Base-by-base conservation (phyloP, 192 early-diverging fungal species). In the Podochytrium sp. region DNA sequence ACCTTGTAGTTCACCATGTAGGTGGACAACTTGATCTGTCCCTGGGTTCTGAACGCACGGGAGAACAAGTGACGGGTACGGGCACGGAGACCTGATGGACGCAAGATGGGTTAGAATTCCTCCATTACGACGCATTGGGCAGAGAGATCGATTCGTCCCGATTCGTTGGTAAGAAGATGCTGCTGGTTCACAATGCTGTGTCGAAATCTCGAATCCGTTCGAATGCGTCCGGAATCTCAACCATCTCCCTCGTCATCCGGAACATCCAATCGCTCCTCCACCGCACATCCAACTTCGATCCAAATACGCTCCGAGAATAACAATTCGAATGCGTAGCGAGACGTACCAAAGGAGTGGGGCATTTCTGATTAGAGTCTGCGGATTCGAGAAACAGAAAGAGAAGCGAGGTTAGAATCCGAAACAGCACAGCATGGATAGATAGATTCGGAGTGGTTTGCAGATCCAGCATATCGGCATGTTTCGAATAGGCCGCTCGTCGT, bases 1-100 rank as follows among this genome's bases (percentile, higher is more conserved):
- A 97, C 93, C 90, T 96, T 96, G 94, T 96, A 99, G 83, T 84
- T 93, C 89, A 94, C 95, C 79, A 99, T 82, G 91, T 98, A 99
- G 84, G 95, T 99, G 80, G 96, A 96, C 79, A 98, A 88, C 78
- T 88, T 88, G 83, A 98, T 90, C 72, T 90, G 83, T 78, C 97
- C 97, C 84, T 95, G 91, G 77, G 93, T 90, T 74, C 97, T 91
- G 93, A 99, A 99, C 82, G 95, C 92, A 79, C 94, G 92, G 70
- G 95, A 83, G 83, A 98, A 99, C 89, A 99, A 91, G 91, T 98
- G 90, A 85, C 97, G 90, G 81, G 97, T 99, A 81, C 97, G 94
- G 78, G 96, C 96, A 80, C 97, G 91, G 83, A 96, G 91, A 83
- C 81, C 81, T 83, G 71, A n/a, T n/a, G n/a, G n/a, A n/a, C n/a